phyloP scores from a whole-genome alignment of 2,329 filamentous ascomycete species.

The Ascochyta lentis region DNA sequence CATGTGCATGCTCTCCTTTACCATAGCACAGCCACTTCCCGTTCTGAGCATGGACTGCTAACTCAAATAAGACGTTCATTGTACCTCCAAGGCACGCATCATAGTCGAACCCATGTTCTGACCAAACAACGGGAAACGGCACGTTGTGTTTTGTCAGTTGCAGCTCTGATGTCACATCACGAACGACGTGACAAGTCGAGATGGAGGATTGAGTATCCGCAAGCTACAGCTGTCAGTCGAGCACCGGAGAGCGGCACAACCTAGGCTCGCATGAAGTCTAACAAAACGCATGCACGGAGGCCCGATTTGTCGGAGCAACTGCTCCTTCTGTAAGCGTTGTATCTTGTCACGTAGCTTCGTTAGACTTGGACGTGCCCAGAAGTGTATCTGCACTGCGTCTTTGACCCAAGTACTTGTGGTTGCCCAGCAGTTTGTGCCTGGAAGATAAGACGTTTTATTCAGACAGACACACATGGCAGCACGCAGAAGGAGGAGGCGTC shows the following conservation, averaged over 20 bases:
- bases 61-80: constrained; percentile 1
- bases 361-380: background rate
- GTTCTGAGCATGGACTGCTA: constrained; percentile 1
- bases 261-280: background rate
- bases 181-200: background rate
- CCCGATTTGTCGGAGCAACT: constrained; percentile 1
- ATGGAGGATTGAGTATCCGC: background rate
- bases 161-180: background rate
- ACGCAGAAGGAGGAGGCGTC: background rate
- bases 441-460: background rate
- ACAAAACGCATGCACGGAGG: constrained; percentile 3
- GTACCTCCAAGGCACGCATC: background rate
- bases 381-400: background rate
- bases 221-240: constrained; percentile 4
- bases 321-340: background rate
- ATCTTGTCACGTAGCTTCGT: background rate
- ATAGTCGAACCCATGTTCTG: background rate
- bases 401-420: background rate
- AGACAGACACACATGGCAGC: background rate
- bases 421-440: background rate
- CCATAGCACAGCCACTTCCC: constrained; percentile 8
- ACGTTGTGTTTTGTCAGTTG: background rate
- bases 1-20: constrained; percentile 6
- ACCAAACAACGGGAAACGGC: background rate
- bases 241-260: background rate